Percentiles rank a stretch among this genome's conserved stretches.
Evolutionary conservation across 768 basidiomycete genomes (phyloP).

Genomic region (Russula griseocarnosa): DNA sequence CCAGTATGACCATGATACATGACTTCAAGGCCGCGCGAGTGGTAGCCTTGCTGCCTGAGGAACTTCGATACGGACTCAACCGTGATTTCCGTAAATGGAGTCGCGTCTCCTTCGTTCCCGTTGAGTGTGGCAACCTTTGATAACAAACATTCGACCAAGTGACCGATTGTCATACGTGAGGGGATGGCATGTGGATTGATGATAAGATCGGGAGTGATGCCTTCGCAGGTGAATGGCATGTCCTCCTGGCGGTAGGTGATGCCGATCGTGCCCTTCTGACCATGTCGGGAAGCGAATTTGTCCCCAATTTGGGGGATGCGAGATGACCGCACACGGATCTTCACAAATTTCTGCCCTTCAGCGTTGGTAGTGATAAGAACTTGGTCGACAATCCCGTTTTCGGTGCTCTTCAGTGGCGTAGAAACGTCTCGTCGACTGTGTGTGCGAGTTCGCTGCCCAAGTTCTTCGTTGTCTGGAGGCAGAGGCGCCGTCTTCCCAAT

Average conservation of each 20-base stretch:
- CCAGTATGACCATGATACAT: constrained; percentile 99
- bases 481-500: constrained; percentile 99
- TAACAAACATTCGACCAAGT: constrained; percentile 96
- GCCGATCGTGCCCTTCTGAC: constrained; percentile 99
- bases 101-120: constrained; percentile 97
- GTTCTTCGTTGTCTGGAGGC: constrained; percentile 93
- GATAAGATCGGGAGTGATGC: constrained; percentile 93
- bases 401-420: constrained; percentile 95
- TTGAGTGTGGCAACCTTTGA: constrained; percentile 95
- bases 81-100: constrained; percentile 96
- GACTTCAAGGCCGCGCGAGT: constrained; percentile 93
- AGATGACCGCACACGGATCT: constrained; percentile 92
- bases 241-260: constrained; percentile 99
- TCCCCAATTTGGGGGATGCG: constrained; percentile 98
- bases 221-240: constrained; percentile 98
- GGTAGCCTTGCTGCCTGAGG: constrained; percentile 86
- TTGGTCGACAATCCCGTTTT: constrained; percentile 96
- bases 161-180: constrained; percentile 99
- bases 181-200: constrained; percentile 99
- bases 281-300: constrained; percentile 99
- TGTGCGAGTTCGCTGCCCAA: constrained; percentile 90
- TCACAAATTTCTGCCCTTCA: constrained; percentile 97
- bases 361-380: constrained; percentile 94
- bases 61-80: constrained; percentile 97
- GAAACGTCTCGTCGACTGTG: constrained; percentile 96